Percentiles rank a stretch among this genome's conserved stretches.
Evolutionary conservation across 1,284 basidiomycete species (phyloP).

Genomic region (Cryptococcus sp.): DNA sequence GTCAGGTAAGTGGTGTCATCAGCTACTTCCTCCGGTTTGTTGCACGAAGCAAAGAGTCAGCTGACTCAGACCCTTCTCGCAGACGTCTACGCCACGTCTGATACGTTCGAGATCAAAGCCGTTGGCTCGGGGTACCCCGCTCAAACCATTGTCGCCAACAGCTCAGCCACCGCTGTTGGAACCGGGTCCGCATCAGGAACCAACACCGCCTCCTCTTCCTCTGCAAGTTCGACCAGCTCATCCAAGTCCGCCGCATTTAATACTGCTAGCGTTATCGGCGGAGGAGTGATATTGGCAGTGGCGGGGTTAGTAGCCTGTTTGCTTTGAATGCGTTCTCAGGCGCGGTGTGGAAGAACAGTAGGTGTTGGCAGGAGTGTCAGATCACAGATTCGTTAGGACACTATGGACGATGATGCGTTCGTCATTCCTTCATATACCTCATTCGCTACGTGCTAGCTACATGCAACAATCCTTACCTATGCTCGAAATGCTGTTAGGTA

Average conservation of each 20-base stretch:
- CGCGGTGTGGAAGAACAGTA: no score
- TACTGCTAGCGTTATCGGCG: neutral
- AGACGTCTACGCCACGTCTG: conserved; percentile 65
- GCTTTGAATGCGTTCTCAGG: no score
- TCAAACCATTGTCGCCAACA: conserved; percentile 51
- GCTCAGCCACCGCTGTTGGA: conserved; percentile 14
- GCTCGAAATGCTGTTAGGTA: no score
- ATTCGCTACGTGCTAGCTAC: no score
- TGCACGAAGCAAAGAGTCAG: neutral
- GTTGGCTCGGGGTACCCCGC: conserved; percentile 64
- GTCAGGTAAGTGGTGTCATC: conserved; percentile 55
- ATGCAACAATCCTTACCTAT: no score
- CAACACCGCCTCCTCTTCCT: neutral
- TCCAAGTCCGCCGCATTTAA: neutral
- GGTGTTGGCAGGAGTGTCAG: no score
- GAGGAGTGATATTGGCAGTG: neutral
- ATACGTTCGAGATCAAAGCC: conserved; percentile 68
- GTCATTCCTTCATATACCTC: no score
- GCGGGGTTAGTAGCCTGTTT: neutral
- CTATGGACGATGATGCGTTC: no score
- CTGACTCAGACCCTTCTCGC: neutral
- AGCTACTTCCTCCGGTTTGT: neutral
- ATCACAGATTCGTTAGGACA: no score
- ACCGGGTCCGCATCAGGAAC: neutral
- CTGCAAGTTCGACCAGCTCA: neutral